Percentiles rank a stretch among this genome's conserved stretches.
phyloP scores from a whole-genome alignment of 2,329 filamentous ascomycete genomes.

The Ophiostoma sp. region DNA sequence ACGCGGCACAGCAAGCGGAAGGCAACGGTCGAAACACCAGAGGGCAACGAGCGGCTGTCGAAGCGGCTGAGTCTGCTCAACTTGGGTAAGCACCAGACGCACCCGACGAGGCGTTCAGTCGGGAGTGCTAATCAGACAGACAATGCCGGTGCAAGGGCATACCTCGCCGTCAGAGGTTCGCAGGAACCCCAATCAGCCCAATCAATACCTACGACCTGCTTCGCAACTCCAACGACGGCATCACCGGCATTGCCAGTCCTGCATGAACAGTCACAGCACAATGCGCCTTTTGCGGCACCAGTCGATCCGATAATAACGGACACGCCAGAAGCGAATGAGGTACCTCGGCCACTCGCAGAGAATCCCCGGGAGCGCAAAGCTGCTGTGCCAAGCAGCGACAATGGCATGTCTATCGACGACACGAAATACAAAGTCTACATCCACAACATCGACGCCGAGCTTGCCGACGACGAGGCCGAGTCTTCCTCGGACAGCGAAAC shows the following conservation, averaged over 20 bases:
- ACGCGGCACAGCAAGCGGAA: slow-evolving; percentile 50
- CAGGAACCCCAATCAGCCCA: not conserved
- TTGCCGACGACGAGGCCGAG: slow-evolving; percentile 53
- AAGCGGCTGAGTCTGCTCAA: slow-evolving; percentile 80
- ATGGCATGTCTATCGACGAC: slow-evolving; percentile 80
- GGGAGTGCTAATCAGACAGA: not conserved
- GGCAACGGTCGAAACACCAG: slow-evolving; percentile 48
- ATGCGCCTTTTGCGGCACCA: not conserved
- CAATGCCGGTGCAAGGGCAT: not conserved
- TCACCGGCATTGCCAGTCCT: not conserved
- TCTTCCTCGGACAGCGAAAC: slow-evolving; percentile 13
- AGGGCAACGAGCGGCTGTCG: slow-evolving; percentile 65
- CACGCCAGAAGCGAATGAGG: not conserved
- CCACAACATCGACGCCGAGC: slow-evolving; percentile 80
- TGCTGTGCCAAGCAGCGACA: slow-evolving; percentile 36
- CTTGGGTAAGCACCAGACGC: slow-evolving; percentile 53
- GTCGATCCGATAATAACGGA: not conserved
- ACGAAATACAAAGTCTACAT: slow-evolving; percentile 85
- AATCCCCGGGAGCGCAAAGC: not conserved
- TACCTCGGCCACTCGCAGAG: not conserved
- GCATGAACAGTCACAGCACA: not conserved
- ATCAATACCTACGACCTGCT: not conserved
- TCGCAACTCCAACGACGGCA: not conserved
- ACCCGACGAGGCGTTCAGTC: not conserved
- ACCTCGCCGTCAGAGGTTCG: not conserved